phyloP scores from a whole-genome alignment of 2,329 filamentous ascomycete genomes.

The Aspergillus novoparasiticus region DNA sequence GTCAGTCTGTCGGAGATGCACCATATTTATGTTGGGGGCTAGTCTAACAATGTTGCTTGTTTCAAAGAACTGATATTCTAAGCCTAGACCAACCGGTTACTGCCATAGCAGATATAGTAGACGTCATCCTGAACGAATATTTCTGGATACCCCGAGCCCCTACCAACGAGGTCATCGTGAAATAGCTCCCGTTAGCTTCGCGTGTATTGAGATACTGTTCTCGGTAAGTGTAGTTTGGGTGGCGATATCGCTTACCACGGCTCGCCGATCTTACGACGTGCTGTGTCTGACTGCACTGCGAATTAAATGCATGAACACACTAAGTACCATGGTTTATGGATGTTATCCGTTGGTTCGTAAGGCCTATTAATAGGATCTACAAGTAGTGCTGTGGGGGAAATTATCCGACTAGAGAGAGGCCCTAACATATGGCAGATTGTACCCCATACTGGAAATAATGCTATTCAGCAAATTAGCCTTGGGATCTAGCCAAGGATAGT shows the following conservation, averaged over 20 bases:
- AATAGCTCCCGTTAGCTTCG: background rate
- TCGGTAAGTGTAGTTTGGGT: background rate
- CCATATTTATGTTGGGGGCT: background rate
- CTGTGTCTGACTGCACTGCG: background rate
- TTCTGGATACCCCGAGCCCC: background rate
- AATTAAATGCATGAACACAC: background rate
- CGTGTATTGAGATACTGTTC: background rate
- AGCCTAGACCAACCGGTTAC: too few relatives aligned
- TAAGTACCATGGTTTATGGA: background rate
- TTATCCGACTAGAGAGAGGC: background rate
- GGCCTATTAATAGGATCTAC: background rate
- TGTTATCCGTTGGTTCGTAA: background rate
- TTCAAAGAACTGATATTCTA: background rate
- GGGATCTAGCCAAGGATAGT: too few relatives aligned
- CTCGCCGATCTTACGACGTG: background rate
- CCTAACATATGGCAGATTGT: background rate
- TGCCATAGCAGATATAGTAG: background rate
- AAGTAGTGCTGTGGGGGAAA: background rate
- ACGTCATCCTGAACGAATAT: background rate
- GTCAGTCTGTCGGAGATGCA: too few relatives aligned
- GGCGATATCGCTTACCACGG: background rate
- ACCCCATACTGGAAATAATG: background rate
- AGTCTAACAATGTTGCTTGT: background rate
- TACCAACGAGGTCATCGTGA: background rate
- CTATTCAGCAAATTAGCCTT: background rate